phyloP scores from a whole-genome alignment of 2,329 filamentous ascomycete species.

The Cercospora citrullina region DNA sequence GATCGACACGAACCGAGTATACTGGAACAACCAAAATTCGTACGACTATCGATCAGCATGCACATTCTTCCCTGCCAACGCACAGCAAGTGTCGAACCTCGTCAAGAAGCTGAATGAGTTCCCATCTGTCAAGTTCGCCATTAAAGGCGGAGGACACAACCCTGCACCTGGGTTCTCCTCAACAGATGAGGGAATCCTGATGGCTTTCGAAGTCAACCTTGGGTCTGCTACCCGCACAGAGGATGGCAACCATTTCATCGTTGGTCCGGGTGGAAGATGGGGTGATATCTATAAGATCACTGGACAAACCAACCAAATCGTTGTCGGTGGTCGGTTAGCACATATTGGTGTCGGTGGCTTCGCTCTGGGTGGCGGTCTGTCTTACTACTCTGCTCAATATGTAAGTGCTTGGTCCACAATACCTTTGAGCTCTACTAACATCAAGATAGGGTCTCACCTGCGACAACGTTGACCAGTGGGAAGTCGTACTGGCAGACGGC shows the following conservation, averaged over 20 bases:
- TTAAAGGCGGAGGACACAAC: constrained; percentile 54
- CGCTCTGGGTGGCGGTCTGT: constrained; percentile 24
- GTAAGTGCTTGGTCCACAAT: not conserved
- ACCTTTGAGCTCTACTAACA: not conserved
- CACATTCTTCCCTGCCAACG: constrained; percentile 48
- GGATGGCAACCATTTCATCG: constrained; percentile 25
- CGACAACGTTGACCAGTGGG: constrained; percentile 24
- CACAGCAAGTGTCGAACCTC: constrained; percentile 55
- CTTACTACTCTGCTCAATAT: constrained; percentile 26
- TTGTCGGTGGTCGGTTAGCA: constrained; percentile 23
- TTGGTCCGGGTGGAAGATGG: constrained; percentile 27
- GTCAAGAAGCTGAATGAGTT: constrained; percentile 52
- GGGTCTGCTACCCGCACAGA: constrained; percentile 39
- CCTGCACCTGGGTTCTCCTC: constrained; percentile 51
- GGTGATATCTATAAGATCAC: constrained; percentile 27
- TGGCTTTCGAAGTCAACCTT: constrained; percentile 46
- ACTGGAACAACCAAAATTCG: constrained; percentile 31
- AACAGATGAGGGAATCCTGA: constrained; percentile 47
- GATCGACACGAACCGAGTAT: constrained; percentile 26
- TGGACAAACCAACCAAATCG: constrained; percentile 23
- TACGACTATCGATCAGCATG: constrained; percentile 27
- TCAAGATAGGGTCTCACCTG: constrained; percentile 18
- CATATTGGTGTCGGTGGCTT: constrained; percentile 24
- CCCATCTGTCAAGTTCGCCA: constrained; percentile 54
- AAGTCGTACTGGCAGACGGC: constrained; percentile 56